phyloP scores from a whole-genome alignment of 2,329 filamentous ascomycete species.

The Sclerotinia nivalis region DNA sequence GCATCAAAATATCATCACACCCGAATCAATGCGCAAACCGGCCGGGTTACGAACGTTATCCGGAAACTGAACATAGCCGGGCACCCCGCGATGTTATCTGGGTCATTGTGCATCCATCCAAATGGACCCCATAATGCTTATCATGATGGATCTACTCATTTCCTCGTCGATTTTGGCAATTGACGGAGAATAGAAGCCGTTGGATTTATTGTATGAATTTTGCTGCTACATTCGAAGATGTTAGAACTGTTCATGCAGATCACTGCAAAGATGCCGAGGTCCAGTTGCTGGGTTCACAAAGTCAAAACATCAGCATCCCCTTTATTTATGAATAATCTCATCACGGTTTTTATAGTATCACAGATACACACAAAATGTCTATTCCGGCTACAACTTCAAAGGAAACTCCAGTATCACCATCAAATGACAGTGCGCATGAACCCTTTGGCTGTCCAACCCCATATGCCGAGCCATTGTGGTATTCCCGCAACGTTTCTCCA shows the following conservation, averaged over 20 bases:
- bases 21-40: not conserved
- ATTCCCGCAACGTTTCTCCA: constrained; percentile 44
- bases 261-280: constrained; percentile 2
- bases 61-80: not conserved
- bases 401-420: not conserved
- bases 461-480: constrained; percentile 42
- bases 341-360: not conserved
- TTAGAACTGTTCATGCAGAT: not conserved
- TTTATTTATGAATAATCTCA: not conserved
- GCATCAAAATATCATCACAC: not conserved
- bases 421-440: too few species aligned
- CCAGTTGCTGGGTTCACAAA: not conserved
- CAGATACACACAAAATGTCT: not conserved
- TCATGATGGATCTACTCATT: not conserved
- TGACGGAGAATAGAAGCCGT: too few species aligned
- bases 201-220: not conserved
- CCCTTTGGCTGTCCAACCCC: constrained; percentile 37
- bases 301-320: not conserved
- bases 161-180: too few species aligned
- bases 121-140: not conserved
- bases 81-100: not conserved
- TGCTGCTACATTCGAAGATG: not conserved
- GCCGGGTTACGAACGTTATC: not conserved
- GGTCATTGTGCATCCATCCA: not conserved
- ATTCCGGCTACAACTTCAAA: not conserved